Conservation (phyloP, 768 basidiomycete species). For the Suillus decipiens region DNA sequence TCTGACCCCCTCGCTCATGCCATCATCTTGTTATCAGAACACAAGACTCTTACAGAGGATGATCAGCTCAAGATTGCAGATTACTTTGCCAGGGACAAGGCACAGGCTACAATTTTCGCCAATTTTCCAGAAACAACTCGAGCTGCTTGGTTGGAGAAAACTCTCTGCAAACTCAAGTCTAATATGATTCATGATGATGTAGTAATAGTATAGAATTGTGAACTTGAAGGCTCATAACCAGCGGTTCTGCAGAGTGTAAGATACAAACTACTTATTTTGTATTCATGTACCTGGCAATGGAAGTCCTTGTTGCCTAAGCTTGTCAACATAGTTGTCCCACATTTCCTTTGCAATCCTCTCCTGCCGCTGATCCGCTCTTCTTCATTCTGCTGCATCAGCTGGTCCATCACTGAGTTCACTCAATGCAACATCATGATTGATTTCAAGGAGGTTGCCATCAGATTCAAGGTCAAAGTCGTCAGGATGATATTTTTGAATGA, state of each 20-base stretch:
- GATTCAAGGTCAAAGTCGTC: background rate
- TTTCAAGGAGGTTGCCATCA: background rate
- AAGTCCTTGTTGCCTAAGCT: no score
- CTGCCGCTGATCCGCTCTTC: constrained; percentile 1
- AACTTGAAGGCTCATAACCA: no score
- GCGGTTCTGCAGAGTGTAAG: no score
- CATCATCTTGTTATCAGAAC: background rate
- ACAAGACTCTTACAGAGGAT: background rate
- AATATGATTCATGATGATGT: no score
- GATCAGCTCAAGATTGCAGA: background rate
- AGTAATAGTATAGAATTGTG: no score
- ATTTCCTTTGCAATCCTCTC: constrained; percentile 5
- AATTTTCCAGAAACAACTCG: background rate
- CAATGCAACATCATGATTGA: background rate
- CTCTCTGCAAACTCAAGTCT: background rate
- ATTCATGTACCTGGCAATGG: no score
- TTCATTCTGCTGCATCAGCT: constrained; percentile 8
- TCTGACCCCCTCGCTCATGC: background rate
- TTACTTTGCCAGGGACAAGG: background rate
- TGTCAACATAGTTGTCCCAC: no score
- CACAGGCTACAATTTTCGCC: background rate
- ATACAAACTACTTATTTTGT: no score
- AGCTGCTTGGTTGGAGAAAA: constrained; percentile 2
- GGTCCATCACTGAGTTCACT: constrained; percentile 4
- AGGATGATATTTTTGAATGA: background rate